These are phyloP conservation scores for Exophiala bonariae DNA, from an alignment of 2,329 filamentous ascomycete genomes.

Conservation along the genomic window DNA sequence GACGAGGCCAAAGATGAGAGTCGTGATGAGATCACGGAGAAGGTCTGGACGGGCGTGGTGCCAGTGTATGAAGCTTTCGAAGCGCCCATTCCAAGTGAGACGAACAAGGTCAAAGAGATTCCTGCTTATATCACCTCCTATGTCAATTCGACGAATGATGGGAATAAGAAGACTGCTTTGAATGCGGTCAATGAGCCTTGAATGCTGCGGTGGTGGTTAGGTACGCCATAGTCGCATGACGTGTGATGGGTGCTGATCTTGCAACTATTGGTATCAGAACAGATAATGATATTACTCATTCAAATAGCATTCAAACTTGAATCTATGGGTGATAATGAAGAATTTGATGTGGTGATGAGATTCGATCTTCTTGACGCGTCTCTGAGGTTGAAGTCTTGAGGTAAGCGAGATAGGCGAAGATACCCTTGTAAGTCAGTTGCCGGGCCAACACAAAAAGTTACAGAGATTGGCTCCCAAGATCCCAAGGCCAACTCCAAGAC, in stretches of 20 bases:
- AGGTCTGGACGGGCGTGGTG: conserved; percentile 62
- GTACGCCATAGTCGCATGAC: background rate
- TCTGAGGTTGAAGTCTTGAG: too few species aligned
- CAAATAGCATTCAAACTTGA: too few species aligned
- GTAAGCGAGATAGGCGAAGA: too few species aligned
- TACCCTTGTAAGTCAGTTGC: too few species aligned
- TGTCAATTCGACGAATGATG: conserved; percentile 48
- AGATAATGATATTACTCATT: too few species aligned
- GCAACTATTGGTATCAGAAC: too few species aligned
- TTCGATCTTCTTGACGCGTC: too few species aligned
- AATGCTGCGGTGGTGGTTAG: background rate
- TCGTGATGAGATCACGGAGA: conserved; percentile 48
- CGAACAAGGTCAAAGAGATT: conserved; percentile 59
- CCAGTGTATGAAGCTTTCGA: conserved; percentile 65
- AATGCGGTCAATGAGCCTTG: conserved; percentile 23
- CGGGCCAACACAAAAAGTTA: too few species aligned
- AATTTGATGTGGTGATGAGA: too few species aligned
- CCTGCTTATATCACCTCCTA: conserved; percentile 63
- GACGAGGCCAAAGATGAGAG: conserved; percentile 59
- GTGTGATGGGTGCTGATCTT: background rate
- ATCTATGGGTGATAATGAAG: too few species aligned
- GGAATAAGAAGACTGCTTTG: conserved; percentile 16
- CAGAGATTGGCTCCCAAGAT: too few species aligned
- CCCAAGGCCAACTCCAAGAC: too few species aligned
- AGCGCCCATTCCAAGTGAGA: conserved; percentile 59